Conservation (phyloP, 2,329 filamentous ascomycete genomes). For the Sporothrix globosa region DNA sequence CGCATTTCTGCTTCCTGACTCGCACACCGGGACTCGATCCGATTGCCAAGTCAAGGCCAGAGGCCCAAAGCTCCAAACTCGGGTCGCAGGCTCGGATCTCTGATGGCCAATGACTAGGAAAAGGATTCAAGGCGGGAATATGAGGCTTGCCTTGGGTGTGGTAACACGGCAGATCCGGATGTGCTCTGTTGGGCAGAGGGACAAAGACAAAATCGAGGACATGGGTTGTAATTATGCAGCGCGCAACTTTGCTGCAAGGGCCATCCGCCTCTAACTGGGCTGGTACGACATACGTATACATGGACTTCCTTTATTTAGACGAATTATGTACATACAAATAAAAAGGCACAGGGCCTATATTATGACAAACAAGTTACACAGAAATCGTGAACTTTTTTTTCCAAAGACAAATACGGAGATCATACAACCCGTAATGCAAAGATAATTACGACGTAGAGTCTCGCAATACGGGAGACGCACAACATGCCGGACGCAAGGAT, state of each 20-base stretch:
- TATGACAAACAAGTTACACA: neutral
- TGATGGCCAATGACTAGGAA: neutral
- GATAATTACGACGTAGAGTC: too few relatives aligned
- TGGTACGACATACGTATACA: too few relatives aligned
- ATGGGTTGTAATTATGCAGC: neutral
- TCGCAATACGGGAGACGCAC: constrained; percentile 3
- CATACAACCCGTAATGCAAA: neutral
- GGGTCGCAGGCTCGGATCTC: too few relatives aligned
- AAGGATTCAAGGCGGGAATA: neutral
- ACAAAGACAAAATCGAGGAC: too few relatives aligned
- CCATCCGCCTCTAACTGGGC: neutral
- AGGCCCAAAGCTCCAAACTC: neutral
- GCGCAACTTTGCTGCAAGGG: neutral
- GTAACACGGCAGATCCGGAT: constrained; percentile 14
- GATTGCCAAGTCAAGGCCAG: neutral
- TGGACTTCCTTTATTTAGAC: neutral
- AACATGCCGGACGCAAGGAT: constrained; percentile 1
- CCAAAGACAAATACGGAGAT: neutral
- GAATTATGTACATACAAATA: neutral
- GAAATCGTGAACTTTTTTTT: too few relatives aligned
- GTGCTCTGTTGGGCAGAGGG: neutral
- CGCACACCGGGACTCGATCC: neutral
- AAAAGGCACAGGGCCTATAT: neutral
- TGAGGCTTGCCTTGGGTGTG: constrained; percentile 3
- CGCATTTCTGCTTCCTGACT: neutral